These are phyloP conservation scores for Trichocladium antarcticum DNA, from an alignment of 495 filamentous ascomycete species.

Conservation along the genomic window DNA sequence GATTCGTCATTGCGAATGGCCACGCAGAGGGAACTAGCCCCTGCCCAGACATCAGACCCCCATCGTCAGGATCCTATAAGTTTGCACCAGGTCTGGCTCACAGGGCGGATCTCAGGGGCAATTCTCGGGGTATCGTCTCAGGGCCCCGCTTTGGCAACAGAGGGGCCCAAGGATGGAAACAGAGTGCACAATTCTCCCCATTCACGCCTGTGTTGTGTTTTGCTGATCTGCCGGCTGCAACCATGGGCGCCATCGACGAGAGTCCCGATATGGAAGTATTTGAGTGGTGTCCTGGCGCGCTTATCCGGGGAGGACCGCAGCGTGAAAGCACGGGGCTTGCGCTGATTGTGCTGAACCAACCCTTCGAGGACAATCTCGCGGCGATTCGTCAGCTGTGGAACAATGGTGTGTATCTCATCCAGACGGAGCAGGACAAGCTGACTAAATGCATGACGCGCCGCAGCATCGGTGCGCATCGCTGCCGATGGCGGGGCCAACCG, in stretches of 20 bases:
- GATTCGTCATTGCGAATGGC: too few relatives aligned
- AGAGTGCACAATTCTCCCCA: too few relatives aligned
- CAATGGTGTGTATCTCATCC: constrained; percentile 44
- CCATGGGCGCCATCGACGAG: background rate
- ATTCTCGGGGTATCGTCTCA: background rate
- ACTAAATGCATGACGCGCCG: constrained; percentile 6
- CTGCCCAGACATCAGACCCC: too few relatives aligned
- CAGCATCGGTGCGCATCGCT: constrained; percentile 53
- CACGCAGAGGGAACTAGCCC: too few relatives aligned
- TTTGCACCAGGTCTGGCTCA: too few relatives aligned
- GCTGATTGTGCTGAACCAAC: constrained; percentile 61
- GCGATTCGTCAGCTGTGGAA: constrained; percentile 43
- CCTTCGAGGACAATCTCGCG: constrained; percentile 45
- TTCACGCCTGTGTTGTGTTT: too few relatives aligned
- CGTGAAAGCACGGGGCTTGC: constrained; percentile 32
- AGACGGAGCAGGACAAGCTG: too few relatives aligned
- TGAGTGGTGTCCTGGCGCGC: constrained; percentile 1
- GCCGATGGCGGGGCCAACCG: constrained; percentile 89
- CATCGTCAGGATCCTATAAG: too few relatives aligned
- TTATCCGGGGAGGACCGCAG: background rate
- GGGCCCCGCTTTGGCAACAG: too few relatives aligned
- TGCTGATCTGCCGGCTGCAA: too few relatives aligned
- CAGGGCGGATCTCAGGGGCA: background rate
- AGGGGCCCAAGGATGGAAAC: too few relatives aligned
- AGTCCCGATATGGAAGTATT: background rate